These are phyloP conservation scores for Boletus sp. DNA, from an alignment of 768 basidiomycete species.

Conservation along the genomic window DNA sequence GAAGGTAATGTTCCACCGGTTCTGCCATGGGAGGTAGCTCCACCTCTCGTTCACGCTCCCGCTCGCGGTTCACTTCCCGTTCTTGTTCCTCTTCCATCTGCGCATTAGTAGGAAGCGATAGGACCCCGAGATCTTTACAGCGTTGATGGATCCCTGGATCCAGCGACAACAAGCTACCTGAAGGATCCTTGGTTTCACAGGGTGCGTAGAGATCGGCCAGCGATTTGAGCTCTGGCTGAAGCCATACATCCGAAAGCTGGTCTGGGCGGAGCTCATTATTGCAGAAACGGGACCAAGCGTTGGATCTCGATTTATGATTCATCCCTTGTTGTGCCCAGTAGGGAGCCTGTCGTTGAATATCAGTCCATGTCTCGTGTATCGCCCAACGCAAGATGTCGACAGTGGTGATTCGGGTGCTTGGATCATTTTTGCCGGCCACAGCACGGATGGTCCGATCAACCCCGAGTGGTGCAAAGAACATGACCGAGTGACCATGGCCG, in stretches of 20 bases:
- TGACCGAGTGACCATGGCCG: slow-evolving; percentile 43
- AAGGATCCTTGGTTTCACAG: not conserved
- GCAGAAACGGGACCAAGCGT: slow-evolving; percentile 14
- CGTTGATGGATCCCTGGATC: slow-evolving; percentile 2
- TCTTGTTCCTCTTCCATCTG: slow-evolving; percentile 43
- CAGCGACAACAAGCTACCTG: not conserved
- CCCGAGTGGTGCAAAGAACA: slow-evolving; percentile 43
- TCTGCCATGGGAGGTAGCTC: slow-evolving; percentile 31
- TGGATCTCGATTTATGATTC: slow-evolving; percentile 1
- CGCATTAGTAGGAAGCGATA: slow-evolving; percentile 2
- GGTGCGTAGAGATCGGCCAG: slow-evolving; percentile 34
- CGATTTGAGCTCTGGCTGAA: slow-evolving; percentile 35
- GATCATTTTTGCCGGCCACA: slow-evolving; percentile 5
- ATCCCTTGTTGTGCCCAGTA: slow-evolving; percentile 25
- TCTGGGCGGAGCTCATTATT: not conserved
- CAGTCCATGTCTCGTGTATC: slow-evolving; percentile 39
- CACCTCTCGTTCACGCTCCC: slow-evolving; percentile 37
- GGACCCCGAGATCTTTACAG: slow-evolving; percentile 10
- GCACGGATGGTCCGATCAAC: slow-evolving; percentile 36
- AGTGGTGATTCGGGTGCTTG: not conserved
- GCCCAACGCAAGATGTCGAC: slow-evolving; percentile 41
- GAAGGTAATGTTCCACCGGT: slow-evolving; percentile 15
- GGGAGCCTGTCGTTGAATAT: not conserved
- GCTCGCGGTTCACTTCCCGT: slow-evolving; percentile 41
- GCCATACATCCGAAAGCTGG: slow-evolving; percentile 28